phyloP scores from a whole-genome alignment of 139 green algal species.

The Picochlorum sp. region DNA sequence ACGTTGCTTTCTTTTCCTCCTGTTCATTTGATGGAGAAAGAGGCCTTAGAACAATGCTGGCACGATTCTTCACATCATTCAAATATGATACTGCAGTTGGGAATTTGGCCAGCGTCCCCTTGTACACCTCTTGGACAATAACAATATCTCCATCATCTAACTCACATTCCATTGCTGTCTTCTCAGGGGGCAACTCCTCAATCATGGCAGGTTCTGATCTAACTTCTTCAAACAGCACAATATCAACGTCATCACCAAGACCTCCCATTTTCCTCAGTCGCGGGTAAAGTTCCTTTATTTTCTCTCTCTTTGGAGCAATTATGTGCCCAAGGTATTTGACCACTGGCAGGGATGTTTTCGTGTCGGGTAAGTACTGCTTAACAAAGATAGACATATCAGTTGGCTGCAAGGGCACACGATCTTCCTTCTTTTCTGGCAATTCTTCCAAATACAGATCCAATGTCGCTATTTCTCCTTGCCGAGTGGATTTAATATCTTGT shows the following conservation, averaged over 20 bases:
- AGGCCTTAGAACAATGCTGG: slow-evolving; percentile 38
- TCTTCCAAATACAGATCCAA: slow-evolving; percentile 73
- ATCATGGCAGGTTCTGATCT: slow-evolving; percentile 80
- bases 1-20: slow-evolving; percentile 25
- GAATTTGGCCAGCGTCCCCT: slow-evolving; percentile 1
- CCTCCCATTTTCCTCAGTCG: slow-evolving; percentile 33
- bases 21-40: slow-evolving; percentile 24
- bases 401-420: not conserved
- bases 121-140: slow-evolving; percentile 48
- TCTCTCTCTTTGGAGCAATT: slow-evolving; percentile 16
- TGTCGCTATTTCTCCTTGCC: slow-evolving; percentile 8
- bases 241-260: slow-evolving; percentile 4
- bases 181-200: slow-evolving; percentile 21
- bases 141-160: slow-evolving; percentile 87
- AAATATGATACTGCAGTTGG: slow-evolving; percentile 46
- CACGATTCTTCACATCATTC: slow-evolving; percentile 50
- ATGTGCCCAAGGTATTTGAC: slow-evolving; percentile 36
- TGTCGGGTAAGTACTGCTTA: slow-evolving; percentile 63
- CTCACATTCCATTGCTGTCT: slow-evolving; percentile 4
- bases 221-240: slow-evolving; percentile 69
- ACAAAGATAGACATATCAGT: slow-evolving; percentile 76
- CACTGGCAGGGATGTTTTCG: not conserved
- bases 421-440: slow-evolving; percentile 5
- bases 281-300: slow-evolving; percentile 14
- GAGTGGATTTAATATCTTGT: not conserved